phyloP scores from a whole-genome alignment of 2,329 filamentous ascomycete species.

The Apiospora hydei region DNA sequence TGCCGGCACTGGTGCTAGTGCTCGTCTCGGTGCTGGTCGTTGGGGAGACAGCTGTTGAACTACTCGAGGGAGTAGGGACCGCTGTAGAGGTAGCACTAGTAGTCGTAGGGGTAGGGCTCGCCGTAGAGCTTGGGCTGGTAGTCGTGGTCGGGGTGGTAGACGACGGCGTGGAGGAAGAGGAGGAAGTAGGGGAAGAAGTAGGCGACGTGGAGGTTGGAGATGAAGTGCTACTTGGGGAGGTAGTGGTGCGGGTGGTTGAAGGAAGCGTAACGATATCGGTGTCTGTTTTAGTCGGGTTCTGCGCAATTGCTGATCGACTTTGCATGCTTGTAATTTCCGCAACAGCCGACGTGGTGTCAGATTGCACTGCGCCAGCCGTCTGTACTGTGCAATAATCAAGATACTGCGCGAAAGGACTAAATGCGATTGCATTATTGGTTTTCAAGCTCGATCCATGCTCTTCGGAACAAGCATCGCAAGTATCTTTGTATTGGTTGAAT shows the following conservation, averaged over 20 bases:
- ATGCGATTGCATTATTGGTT: too few relatives aligned
- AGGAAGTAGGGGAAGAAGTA: conserved; percentile 24
- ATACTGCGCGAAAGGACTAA: too few relatives aligned
- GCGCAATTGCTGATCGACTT: conserved; percentile 30
- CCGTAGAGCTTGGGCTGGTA: conserved; percentile 25
- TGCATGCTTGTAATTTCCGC: conserved; percentile 29
- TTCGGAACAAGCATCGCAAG: too few relatives aligned
- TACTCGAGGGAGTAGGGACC: neutral
- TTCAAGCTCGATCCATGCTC: too few relatives aligned
- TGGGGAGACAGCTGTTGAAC: neutral
- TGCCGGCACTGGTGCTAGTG: neutral
- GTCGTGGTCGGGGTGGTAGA: conserved; percentile 23
- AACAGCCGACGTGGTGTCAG: conserved; percentile 24
- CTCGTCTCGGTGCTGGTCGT: neutral
- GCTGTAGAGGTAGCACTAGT: conserved; percentile 11
- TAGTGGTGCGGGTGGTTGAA: conserved; percentile 26
- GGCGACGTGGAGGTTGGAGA: conserved; percentile 29
- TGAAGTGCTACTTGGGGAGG: conserved; percentile 28
- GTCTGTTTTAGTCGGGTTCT: conserved; percentile 29
- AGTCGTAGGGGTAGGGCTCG: neutral
- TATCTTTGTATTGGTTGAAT: conserved; percentile 51
- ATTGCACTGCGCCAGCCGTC: neutral
- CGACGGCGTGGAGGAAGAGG: conserved; percentile 16
- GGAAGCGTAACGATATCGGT: conserved; percentile 23
- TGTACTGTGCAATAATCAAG: conserved; percentile 51